Evolutionary conservation across 768 basidiomycete genomes (phyloP).

Genomic region (Lanmaoa rubissima): DNA sequence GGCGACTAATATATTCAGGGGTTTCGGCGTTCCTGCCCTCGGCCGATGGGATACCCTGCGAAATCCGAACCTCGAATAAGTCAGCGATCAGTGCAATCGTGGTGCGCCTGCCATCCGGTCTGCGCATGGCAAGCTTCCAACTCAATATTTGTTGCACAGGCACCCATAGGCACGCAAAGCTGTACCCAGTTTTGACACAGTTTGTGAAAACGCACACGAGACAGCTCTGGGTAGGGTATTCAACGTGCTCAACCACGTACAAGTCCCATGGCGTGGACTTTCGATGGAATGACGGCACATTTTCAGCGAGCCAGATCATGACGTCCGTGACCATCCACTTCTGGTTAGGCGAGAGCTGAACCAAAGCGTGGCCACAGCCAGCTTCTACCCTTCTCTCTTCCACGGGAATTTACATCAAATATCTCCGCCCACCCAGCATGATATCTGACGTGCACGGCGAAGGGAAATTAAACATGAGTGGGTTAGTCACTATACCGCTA

Average conservation of each 20-base stretch:
- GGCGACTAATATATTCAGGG: conserved; percentile 2
- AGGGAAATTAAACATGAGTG: neutral
- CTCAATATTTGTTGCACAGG: neutral
- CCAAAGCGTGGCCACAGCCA: neutral
- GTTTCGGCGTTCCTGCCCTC: conserved; percentile 17
- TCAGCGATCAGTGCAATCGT: neutral
- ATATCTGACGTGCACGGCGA: neutral
- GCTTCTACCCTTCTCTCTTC: neutral
- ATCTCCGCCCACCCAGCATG: neutral
- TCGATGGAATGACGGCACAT: neutral
- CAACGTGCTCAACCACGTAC: neutral
- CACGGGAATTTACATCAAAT: neutral
- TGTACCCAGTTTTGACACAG: too few species aligned
- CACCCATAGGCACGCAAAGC: neutral
- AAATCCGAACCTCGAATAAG: conserved; percentile 6
- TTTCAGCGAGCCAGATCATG: neutral
- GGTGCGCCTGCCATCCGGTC: neutral
- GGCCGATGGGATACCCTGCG: conserved; percentile 14
- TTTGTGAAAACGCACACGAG: neutral
- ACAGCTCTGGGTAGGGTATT: neutral
- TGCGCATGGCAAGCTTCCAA: neutral
- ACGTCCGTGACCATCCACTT: neutral
- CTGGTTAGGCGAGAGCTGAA: neutral
- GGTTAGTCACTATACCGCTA: neutral
- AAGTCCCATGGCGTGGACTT: neutral